phyloP scores from a whole-genome alignment of 2,329 filamentous ascomycete genomes.

The Alternaria triticina region DNA sequence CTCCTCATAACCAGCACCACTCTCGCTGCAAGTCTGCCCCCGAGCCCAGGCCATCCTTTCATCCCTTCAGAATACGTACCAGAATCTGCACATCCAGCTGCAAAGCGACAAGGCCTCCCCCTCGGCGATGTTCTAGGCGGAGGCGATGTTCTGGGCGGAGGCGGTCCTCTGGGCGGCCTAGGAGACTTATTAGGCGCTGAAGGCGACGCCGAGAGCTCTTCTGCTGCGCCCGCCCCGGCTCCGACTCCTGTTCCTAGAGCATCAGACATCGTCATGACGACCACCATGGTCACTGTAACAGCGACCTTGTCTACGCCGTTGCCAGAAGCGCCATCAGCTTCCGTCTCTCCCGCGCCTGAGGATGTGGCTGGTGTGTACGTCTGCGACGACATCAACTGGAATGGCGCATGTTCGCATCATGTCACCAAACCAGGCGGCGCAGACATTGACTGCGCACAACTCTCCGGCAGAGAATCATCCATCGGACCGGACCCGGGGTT shows the following conservation, averaged over 20 bases:
- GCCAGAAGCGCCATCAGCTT: neutral
- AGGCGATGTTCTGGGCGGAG: neutral
- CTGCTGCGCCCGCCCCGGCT: neutral
- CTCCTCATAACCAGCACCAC: constrained; percentile 8
- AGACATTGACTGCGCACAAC: constrained; percentile 15
- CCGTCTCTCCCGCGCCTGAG: neutral
- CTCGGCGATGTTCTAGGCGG: neutral
- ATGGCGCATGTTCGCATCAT: constrained; percentile 23
- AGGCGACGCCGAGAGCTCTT: neutral
- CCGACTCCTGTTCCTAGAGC: neutral
- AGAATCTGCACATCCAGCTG: no score
- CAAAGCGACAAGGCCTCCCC: neutral
- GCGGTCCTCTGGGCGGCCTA: neutral
- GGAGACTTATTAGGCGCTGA: neutral
- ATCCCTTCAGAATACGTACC: neutral
- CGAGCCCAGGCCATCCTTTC: neutral
- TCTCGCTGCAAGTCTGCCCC: neutral
- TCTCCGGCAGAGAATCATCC: constrained; percentile 23
- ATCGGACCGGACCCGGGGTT: constrained; percentile 33
- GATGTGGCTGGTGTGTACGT: neutral
- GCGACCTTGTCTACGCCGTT: constrained; percentile 1
- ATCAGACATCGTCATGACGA: neutral
- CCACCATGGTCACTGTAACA: neutral
- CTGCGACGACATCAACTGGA: constrained; percentile 33
- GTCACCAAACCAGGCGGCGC: constrained; percentile 19